Evolutionary conservation across 2,329 filamentous ascomycete genomes (phyloP), one percentile per base, ranked within the genome.

Genomic region (Pseudogymnoascus sp.): DNA sequence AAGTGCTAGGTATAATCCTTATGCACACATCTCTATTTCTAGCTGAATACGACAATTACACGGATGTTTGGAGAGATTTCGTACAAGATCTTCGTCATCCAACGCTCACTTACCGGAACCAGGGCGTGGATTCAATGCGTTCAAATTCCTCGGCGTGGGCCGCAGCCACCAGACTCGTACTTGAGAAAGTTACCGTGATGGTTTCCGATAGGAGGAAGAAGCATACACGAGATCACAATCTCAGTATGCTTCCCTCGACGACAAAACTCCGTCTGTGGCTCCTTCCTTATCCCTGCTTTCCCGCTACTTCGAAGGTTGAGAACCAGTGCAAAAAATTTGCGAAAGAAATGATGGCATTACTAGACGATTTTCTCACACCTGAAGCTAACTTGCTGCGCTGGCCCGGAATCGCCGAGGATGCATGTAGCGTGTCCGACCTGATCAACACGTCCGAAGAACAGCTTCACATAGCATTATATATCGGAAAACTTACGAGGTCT

Each of bases 211-310:
- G 38, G 8, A 66, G 60, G 36, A 60, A 38, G 5, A 36, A 36
- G 38, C 33, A 61, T 60, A 7, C 13, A 57, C 33, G 5, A 4
- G 36, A 65, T 7, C 26, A 57, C 15, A 65, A 64, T 3, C 62
- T 17, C 26, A 40, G n/a, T 11, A 3, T 64, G n/a, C 44, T 64
- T 15, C 62, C 64, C 7, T 64, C 64, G 13, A 50, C 38, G 6
- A 63, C 31, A 17, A 62, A 50, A 21, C 62, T 63, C 15, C 42
- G 50, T 9, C 40, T 65, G 19, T 65, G 59, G 60, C 62, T 65
- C 28, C 64, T 67, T 38, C 65, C 65, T 28, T 65, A 64, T 17
- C 64, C 64, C 8, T 44, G 44, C 33, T 65, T 57, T 35, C 60
- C 60, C 15, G 35, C 36, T 3, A 28, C 33, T 15, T 17, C n/a